phyloP scores from a whole-genome alignment of 768 basidiomycete species.

The Antrodiella citrinella region DNA sequence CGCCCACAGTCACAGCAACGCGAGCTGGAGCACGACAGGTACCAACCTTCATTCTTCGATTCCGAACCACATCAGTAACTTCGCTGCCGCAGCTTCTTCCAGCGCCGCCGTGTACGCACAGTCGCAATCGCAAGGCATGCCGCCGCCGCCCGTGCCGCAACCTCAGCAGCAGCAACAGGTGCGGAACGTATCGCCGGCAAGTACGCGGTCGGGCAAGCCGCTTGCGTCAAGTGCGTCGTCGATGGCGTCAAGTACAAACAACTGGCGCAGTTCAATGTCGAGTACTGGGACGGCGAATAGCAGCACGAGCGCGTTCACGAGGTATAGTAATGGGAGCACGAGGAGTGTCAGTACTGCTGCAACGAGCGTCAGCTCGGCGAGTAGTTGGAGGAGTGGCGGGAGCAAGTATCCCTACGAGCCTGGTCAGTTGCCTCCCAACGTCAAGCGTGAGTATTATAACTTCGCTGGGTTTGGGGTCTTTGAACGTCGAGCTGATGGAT shows the following conservation, averaged over 20 bases:
- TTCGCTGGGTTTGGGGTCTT: conserved; percentile 8
- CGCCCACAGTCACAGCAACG: neutral
- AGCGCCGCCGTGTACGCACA: neutral
- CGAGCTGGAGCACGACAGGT: neutral
- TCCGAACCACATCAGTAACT: neutral
- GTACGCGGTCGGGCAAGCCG: conserved; percentile 44
- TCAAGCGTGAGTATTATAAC: conserved; percentile 60
- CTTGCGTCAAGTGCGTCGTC: conserved; percentile 55
- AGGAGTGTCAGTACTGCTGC: conserved; percentile 75
- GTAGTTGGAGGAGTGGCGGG: conserved; percentile 55
- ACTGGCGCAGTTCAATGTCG: conserved; percentile 74
- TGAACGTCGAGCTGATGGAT: conserved; percentile 8
- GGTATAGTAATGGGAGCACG: conserved; percentile 63
- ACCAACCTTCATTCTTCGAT: neutral
- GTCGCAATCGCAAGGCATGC: neutral
- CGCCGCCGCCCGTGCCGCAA: conserved; percentile 1
- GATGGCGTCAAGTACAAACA: conserved; percentile 41
- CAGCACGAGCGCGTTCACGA: conserved; percentile 66
- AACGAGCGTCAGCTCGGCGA: conserved; percentile 60
- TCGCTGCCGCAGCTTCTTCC: neutral
- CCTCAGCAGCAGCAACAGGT: neutral
- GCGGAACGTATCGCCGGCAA: conserved; percentile 39
- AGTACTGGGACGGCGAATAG: conserved; percentile 35
- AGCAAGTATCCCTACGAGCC: conserved; percentile 13
- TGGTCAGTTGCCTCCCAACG: conserved; percentile 36